Base-by-base conservation (phyloP, 2,329 filamentous ascomycete species). In the Monosporascus sp. region DNA sequence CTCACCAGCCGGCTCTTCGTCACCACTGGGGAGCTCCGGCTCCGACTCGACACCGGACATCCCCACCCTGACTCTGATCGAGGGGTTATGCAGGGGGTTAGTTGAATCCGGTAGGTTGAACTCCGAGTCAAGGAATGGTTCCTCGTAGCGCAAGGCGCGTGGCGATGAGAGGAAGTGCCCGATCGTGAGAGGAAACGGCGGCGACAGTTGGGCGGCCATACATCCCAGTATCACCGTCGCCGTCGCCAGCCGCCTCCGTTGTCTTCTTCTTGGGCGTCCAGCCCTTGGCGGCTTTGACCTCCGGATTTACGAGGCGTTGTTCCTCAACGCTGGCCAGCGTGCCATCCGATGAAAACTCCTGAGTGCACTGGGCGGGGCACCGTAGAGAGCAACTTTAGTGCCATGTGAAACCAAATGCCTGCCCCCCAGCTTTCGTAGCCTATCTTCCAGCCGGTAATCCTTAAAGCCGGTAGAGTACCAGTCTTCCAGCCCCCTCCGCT, bases 371-470 rank as follows among this genome's bases (percentile, higher is more conserved):
- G 86, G 82, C 31, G 79, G 74, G 43, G 76, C 73, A 56, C 88
- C 88, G 63, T 88, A 87, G 51, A 89, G 89, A 31, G 81, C 88
- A 60, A 93, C 87, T 55, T 83, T 81, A 57, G 88, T 80, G 60
- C 88, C 88, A 72, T 88, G 86, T 59, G 89, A 83, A 62, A 90
- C 83, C 28, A 94, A 75, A 17, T 93, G 89, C 81, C 95, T 96
- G 73, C 92, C 92, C 75, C 99, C 94, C 54, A 99, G 80, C 58
- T 79, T 82, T 62, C 88, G 80, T 53, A 95, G 79, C 63, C 84
- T 82, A 68, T 87, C 83, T 77, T 94, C 89, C 38, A 95, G 83
- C 74, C 86, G 9, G 31, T 14, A 35, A 2, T 35, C 1, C 31
- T 9, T 14, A 5, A 14, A 35, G 31, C 31, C 9, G 31, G 9